Evolutionary conservation across 23 red algal species (phyloP).

Genomic region (Agarophyton chilense): DNA sequence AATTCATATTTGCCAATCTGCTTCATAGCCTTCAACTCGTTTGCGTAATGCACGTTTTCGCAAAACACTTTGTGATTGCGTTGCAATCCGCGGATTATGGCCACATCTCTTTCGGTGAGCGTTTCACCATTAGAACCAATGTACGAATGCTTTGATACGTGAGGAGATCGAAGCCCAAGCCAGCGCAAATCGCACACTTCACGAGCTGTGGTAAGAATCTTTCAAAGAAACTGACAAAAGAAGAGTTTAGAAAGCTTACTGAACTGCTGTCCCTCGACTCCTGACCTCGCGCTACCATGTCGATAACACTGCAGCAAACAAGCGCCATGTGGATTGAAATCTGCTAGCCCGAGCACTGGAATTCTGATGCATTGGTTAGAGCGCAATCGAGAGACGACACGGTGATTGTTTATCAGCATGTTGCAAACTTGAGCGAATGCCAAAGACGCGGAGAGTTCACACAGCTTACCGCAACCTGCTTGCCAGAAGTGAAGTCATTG

Average conservation of each 20-base stretch:
- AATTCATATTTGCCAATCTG: constrained; percentile 62
- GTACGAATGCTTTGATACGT: constrained; percentile 22
- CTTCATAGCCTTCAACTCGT: constrained; percentile 51
- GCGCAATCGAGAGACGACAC: neutral
- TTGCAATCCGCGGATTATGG: constrained; percentile 39
- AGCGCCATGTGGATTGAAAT: constrained; percentile 80
- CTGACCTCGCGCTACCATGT: constrained; percentile 37
- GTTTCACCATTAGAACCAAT: constrained; percentile 35
- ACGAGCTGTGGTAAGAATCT: neutral
- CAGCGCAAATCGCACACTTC: constrained; percentile 61
- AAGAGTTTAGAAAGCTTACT: constrained; percentile 13
- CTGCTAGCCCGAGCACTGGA: constrained; percentile 71
- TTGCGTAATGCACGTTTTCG: neutral
- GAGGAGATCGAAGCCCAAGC: constrained; percentile 70
- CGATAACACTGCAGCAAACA: constrained; percentile 72
- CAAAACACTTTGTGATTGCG: constrained; percentile 10
- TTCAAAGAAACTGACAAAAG: neutral
- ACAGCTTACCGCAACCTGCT: constrained; percentile 28
- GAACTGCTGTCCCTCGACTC: constrained; percentile 28
- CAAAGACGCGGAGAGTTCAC: neutral
- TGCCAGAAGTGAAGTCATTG: constrained; percentile 49
- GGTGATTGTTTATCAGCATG: neutral
- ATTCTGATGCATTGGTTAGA: constrained; percentile 18
- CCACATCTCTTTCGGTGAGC: constrained; percentile 46
- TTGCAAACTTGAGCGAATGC: neutral